Conservation (phyloP, 2,329 filamentous ascomycete species). For the Ambrosiella beaveri region DNA sequence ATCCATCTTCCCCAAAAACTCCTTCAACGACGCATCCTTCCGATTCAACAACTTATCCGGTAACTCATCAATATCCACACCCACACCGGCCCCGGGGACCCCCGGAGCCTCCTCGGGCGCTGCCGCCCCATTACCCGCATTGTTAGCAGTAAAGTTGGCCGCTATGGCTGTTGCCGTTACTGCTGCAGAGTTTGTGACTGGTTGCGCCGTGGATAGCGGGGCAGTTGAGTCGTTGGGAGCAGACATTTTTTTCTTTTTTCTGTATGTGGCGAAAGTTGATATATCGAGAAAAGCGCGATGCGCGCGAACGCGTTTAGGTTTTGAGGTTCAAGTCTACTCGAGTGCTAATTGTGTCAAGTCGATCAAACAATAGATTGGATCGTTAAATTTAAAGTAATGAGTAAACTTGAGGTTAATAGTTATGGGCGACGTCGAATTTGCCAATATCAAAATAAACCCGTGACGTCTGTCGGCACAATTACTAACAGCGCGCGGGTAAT, state of each 20-base stretch:
- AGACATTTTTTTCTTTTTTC: neutral
- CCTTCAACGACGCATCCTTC: slow-evolving; percentile 82
- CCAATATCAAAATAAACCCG: neutral
- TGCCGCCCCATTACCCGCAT: slow-evolving; percentile 62
- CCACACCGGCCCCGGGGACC: slow-evolving; percentile 20
- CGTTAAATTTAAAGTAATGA: neutral
- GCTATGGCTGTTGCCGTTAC: neutral
- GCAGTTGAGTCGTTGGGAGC: neutral
- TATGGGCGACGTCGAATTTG: neutral
- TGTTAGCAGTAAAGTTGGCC: slow-evolving; percentile 20
- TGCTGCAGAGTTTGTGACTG: neutral
- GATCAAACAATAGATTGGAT: too few species aligned
- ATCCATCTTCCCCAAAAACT: slow-evolving; percentile 93
- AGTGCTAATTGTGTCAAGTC: too few species aligned
- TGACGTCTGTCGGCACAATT: neutral
- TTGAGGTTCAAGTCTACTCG: neutral
- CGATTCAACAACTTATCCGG: slow-evolving; percentile 55
- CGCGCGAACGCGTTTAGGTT: neutral
- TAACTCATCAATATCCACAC: slow-evolving; percentile 24
- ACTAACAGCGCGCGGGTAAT: neutral
- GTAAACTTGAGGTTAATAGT: neutral
- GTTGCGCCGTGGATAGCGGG: neutral
- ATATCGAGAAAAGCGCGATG: neutral
- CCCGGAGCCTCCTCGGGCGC: slow-evolving; percentile 40
- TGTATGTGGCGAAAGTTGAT: neutral